phyloP scores from a whole-genome alignment of 306 rosid species.

The Castanopsis chinensis region DNA sequence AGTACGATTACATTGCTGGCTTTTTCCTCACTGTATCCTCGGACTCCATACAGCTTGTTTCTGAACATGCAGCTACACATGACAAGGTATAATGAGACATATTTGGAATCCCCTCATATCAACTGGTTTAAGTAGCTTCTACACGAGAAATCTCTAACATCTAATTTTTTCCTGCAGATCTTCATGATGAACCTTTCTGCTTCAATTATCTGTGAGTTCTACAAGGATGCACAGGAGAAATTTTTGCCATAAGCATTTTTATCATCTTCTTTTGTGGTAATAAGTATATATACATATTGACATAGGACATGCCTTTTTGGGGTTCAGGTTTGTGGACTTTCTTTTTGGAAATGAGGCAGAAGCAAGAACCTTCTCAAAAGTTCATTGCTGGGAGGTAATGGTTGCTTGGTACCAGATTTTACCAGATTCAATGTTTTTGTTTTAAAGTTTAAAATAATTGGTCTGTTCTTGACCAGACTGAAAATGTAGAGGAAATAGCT shows the following conservation, averaged over 20 bases:
- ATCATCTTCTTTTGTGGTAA: neutral
- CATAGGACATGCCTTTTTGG: neutral
- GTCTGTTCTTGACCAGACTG: slow-evolving; percentile 52
- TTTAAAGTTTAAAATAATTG: neutral
- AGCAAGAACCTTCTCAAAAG: slow-evolving; percentile 84
- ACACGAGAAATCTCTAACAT: neutral
- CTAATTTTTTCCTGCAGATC: slow-evolving; percentile 40
- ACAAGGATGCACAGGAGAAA: slow-evolving; percentile 75
- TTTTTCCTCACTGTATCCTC: slow-evolving; percentile 96
- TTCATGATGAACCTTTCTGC: slow-evolving; percentile 96
- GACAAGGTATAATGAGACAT: slow-evolving; percentile 53
- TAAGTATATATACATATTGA: neutral
- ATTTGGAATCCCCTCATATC: neutral
- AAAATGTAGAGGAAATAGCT: slow-evolving; percentile 88
- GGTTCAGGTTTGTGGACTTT: slow-evolving; percentile 70
- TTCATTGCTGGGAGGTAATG: slow-evolving; percentile 91
- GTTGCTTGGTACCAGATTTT: neutral
- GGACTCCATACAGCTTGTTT: slow-evolving; percentile 88
- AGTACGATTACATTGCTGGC: slow-evolving; percentile 84
- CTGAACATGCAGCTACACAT: slow-evolving; percentile 79
- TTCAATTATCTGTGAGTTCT: slow-evolving; percentile 89
- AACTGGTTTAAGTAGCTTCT: neutral
- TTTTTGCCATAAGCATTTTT: slow-evolving; percentile 53
- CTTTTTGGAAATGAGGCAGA: slow-evolving; percentile 95
- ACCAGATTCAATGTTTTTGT: neutral